Base-by-base conservation (phyloP, 2,329 filamentous ascomycete species). In the Dothidotthia symphoricarpi region DNA sequence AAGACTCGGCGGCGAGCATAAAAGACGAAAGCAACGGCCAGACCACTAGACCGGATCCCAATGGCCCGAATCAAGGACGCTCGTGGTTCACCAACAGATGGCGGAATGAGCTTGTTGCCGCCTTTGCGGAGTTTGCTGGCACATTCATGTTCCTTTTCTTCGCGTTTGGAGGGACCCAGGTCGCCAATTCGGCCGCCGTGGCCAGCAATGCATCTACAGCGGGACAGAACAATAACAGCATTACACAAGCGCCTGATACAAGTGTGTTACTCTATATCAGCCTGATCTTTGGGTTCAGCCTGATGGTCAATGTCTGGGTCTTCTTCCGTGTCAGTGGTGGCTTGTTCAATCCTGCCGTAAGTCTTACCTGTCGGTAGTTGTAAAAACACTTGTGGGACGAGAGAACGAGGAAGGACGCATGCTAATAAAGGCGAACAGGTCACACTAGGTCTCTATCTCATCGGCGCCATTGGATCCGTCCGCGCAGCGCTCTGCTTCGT, bases 71-170 rank as follows among this genome's bases (percentile, higher is more conserved):
- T 29, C 29, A 41, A 36, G 15, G 35, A 36, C 24, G 31, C 27
- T 16, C 16, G 2, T 25, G 28, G 3, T 16, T 40, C 17, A 44
- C 40, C 3, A 42, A 36, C 13, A 57, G 45, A 50, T 64, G 58
- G 59, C 55, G 59, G 11, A 66, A 65, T 16, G 62, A 66, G 35
- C 32, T 67, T 3, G 63, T 69, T 8, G 65, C 67, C 2, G 52
- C 55, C 3, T 32, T 56, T 2, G 61, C 64, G 10, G 67, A 69
- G 28, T 67, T 69, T 16, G 58, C 61, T 3, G 67, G 67, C 3
- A 69, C 67, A 2, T 67, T 66, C 39, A 59, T 68, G 61, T 69
- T 69, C 34, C 53, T 69, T 3, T 69, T 68, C 55, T 67, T 68
- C 27, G 64, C 66, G 0, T 69, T 64, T 38, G 63, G 61, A 2